Evolutionary conservation across 2,329 filamentous ascomycete genomes (phyloP).

Genomic region (Hansfordia pulvinata): DNA sequence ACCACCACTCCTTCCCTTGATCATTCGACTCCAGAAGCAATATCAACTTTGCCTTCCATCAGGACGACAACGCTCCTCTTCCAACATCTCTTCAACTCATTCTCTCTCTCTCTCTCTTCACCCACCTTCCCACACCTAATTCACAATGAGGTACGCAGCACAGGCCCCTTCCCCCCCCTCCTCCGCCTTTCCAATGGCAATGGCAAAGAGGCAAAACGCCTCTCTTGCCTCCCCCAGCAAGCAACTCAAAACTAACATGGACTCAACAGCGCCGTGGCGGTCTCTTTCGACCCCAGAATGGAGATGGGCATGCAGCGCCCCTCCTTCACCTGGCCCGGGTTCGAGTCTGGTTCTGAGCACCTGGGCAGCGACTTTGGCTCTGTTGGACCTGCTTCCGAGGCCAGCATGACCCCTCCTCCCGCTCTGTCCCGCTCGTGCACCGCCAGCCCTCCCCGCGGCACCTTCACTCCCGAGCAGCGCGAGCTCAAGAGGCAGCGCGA

Average conservation of each 20-base stretch:
- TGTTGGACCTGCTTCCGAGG: conserved; percentile 32
- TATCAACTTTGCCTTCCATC: too few species aligned
- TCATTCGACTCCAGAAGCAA: too few species aligned
- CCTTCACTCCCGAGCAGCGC: conserved; percentile 44
- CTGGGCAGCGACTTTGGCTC: conserved; percentile 30
- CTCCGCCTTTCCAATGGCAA: not conserved
- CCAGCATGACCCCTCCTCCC: conserved; percentile 34
- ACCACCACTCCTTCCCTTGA: too few species aligned
- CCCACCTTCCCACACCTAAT: not conserved
- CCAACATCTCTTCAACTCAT: not conserved
- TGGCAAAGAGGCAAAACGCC: too few species aligned
- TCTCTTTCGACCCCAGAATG: conserved; percentile 35
- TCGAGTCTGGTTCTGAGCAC: conserved; percentile 23
- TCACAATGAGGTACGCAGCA: not conserved
- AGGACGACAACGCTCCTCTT: too few species aligned
- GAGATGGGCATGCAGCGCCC: conserved; percentile 34
- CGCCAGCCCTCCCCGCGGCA: conserved; percentile 40
- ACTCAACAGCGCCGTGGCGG: conserved; percentile 28
- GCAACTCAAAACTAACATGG: not conserved
- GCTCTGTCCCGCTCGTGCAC: conserved; percentile 37
- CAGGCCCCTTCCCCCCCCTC: too few species aligned
- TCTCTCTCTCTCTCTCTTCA: not conserved
- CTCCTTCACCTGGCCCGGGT: conserved; percentile 33
- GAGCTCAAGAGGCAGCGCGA: conserved; percentile 49
- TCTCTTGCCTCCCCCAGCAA: too few species aligned